Evolutionary conservation across 495 filamentous ascomycete species (phyloP).

Genomic region (Diplogelasinospora grovesii): DNA sequence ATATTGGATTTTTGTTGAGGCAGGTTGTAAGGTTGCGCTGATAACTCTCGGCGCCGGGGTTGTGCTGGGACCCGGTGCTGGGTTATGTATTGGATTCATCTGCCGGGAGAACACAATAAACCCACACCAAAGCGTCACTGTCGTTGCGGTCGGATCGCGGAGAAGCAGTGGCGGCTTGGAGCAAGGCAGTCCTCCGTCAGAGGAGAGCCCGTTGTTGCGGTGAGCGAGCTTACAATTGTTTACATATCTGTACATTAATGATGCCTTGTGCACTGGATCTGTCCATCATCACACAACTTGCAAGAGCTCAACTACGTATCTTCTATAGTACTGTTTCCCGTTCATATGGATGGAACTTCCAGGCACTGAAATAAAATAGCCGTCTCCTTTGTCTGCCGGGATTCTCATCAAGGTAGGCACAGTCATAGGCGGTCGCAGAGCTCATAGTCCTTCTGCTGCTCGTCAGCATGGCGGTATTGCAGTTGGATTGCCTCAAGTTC

Average conservation of each 20-base stretch:
- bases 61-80: conserved; percentile 33
- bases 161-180: conserved; percentile 3
- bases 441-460: too few species aligned
- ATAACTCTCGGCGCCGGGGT: conserved; percentile 23
- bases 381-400: too few species aligned
- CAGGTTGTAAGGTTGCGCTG: conserved; percentile 22
- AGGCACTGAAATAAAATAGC: too few species aligned
- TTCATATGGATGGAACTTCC: too few species aligned
- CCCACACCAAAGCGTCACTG: conserved; percentile 22
- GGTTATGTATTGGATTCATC: conserved; percentile 30
- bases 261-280: background rate
- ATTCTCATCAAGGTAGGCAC: too few species aligned
- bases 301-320: too few species aligned
- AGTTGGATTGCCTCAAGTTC: too few species aligned
- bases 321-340: too few species aligned
- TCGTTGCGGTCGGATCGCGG: conserved; percentile 22
- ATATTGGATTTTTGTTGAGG: conserved; percentile 37
- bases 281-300: background rate
- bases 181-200: conserved; percentile 8
- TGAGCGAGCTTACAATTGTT: conserved; percentile 3
- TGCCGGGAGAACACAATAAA: conserved; percentile 29
- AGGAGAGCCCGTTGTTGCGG: conserved; percentile 27
- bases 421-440: too few species aligned
- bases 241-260: background rate
- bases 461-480: too few species aligned